Evolutionary conservation across 768 basidiomycete genomes (phyloP), one percentile per base, ranked within the genome.

Genomic region (Vararia minispora): DNA sequence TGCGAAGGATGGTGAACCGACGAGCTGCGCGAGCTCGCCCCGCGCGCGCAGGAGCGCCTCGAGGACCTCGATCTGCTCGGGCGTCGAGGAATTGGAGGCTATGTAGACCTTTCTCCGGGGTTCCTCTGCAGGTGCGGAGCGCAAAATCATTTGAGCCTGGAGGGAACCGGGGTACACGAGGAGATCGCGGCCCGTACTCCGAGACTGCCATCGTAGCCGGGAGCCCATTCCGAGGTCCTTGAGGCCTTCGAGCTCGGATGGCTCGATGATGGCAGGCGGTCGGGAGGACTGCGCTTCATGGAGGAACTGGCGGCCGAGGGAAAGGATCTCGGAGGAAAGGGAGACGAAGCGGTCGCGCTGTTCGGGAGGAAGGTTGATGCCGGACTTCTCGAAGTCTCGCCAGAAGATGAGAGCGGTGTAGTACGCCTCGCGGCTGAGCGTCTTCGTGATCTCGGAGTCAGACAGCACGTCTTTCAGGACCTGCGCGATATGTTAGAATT

Each of bases 361-460:
- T 8, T 66, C 67, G 0, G 80, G 73, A 8, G 89, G 81, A 10
- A 99, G 69, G 55, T 92, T 73, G 45, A 98, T 92, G 7, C 89
- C 94, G 11, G 92, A 98, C 58, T 91, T 91, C 55, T 95, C 88
- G 59, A 99, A 99, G 66, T 98, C 95, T 33, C 84, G 73, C 73
- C 89, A 82, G 60, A 98, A 98, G 43, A 92, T 92, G 17, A 85
- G 68, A 21, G 95, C 91, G 5, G 92, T 90, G 47, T 82, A 76
- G 38, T 74, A 63, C n/a, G 81, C 87, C 53, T 89, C 87, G 10
- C 71, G 72, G 35, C 69, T 72, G 36, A 88, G 69, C 1, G 75
- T 74, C 35, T 70, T 64, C 22, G 79, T 71, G 27, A 89, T 69
- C 17, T 71, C 66, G 4, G 71, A 64, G 56, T 89, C 82, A 17